Conservation (phyloP, 768 basidiomycete species). For the Gloeostereum incarnatum region DNA sequence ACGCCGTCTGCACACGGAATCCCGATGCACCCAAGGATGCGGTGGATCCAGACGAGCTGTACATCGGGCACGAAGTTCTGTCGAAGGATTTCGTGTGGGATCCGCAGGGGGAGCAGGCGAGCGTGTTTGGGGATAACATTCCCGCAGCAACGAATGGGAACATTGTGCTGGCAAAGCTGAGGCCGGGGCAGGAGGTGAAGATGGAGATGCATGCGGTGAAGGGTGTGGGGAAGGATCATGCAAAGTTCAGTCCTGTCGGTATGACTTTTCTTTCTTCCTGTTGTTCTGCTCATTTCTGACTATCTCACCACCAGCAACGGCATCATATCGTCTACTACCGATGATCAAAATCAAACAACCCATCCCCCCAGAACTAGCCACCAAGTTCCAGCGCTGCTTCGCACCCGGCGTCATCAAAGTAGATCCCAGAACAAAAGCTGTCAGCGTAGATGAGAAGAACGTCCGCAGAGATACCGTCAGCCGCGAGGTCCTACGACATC, state of each 20-base stretch:
- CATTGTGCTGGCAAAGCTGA: slow-evolving; percentile 84
- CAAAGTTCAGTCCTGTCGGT: slow-evolving; percentile 96
- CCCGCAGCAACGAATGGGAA: slow-evolving; percentile 69
- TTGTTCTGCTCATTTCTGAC: not conserved
- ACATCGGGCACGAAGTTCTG: slow-evolving; percentile 59
- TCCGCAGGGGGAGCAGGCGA: slow-evolving; percentile 74
- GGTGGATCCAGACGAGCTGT: slow-evolving; percentile 54
- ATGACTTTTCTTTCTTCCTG: slow-evolving; percentile 14
- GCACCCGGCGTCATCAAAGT: slow-evolving; percentile 72
- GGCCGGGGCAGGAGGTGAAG: slow-evolving; percentile 84
- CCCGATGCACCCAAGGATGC: slow-evolving; percentile 42
- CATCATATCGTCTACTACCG: slow-evolving; percentile 89
- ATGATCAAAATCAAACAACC: slow-evolving; percentile 69
- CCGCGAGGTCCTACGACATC: slow-evolving; percentile 86
- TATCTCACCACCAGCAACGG: slow-evolving; percentile 55
- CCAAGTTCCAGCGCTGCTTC: slow-evolving; percentile 86
- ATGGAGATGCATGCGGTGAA: slow-evolving; percentile 89
- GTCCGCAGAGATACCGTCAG: slow-evolving; percentile 85
- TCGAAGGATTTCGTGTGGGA: slow-evolving; percentile 67
- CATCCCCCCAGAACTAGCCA: slow-evolving; percentile 66
- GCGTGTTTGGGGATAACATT: slow-evolving; percentile 39
- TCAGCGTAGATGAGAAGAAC: slow-evolving; percentile 52
- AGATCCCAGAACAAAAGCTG: slow-evolving; percentile 43
- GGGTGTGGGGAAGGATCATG: slow-evolving; percentile 89
- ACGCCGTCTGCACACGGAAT: slow-evolving; percentile 56